A percentile compares a stretch with the other conserved stretches of the same genome.
phyloP scores from a whole-genome alignment of 768 basidiomycete genomes.

The Boletus speciosus region DNA sequence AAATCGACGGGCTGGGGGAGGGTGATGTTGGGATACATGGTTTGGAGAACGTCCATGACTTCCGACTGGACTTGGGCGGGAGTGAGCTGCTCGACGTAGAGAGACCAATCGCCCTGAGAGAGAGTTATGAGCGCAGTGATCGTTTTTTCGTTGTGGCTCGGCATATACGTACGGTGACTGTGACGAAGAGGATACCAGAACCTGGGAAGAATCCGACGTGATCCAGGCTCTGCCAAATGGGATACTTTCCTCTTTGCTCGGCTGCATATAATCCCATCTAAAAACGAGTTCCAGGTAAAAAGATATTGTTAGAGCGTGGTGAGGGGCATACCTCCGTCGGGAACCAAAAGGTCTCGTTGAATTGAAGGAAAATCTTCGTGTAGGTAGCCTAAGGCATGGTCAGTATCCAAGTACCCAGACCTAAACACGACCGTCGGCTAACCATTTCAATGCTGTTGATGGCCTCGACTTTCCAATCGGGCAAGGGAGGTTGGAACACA shows the following conservation, averaged over 20 bases:
- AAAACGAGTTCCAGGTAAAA: not conserved
- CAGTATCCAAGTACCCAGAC: not conserved
- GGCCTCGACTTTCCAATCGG: constrained; percentile 62
- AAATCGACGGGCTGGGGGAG: constrained; percentile 57
- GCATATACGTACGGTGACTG: constrained; percentile 20
- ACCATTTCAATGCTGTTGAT: constrained; percentile 62
- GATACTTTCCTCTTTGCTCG: constrained; percentile 53
- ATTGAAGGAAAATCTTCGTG: constrained; percentile 67
- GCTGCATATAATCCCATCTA: constrained; percentile 54
- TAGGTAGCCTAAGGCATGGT: constrained; percentile 44
- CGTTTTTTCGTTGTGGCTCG: not conserved
- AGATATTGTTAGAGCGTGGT: not conserved
- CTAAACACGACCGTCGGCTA: not conserved
- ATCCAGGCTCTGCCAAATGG: constrained; percentile 66
- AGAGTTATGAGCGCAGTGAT: not conserved
- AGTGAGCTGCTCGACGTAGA: constrained; percentile 52
- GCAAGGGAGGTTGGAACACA: constrained; percentile 50
- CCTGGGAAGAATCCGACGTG: constrained; percentile 55
- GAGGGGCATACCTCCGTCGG: constrained; percentile 35
- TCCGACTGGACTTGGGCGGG: constrained; percentile 47
- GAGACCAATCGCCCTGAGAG: constrained; percentile 54
- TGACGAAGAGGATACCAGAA: constrained; percentile 43
- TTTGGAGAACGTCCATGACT: constrained; percentile 48
- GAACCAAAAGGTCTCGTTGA: constrained; percentile 59
- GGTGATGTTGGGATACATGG: constrained; percentile 53